Percentiles rank a stretch among this genome's conserved stretches.
Evolutionary conservation across 2,329 filamentous ascomycete genomes (phyloP).

Genomic region (Colletotrichum limetticola): DNA sequence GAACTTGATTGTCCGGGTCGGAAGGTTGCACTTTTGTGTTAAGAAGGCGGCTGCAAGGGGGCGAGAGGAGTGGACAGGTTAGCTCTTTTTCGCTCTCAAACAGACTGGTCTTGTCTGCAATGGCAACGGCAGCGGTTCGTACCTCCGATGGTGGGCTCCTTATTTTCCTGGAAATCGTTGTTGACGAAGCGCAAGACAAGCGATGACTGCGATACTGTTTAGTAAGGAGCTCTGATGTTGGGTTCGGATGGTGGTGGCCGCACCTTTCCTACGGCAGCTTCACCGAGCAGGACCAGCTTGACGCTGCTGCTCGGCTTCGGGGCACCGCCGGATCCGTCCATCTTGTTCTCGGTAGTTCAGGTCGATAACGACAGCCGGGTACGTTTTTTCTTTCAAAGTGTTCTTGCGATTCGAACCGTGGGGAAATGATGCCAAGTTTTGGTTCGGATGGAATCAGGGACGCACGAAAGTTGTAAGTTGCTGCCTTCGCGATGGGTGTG

Average conservation of each 20-base stretch:
- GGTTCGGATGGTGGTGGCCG: conserved; percentile 32
- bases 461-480: conserved; percentile 19
- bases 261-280: conserved; percentile 99
- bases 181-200: conserved; percentile 98
- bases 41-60: conserved; percentile 83
- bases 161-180: conserved; percentile 99
- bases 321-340: conserved; percentile 76
- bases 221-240: conserved; percentile 13
- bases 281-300: conserved; percentile 96
- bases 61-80: conserved; percentile 9
- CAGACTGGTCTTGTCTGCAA: neutral
- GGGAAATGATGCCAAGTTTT: neutral
- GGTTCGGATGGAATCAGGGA: conserved; percentile 9
- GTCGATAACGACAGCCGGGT: conserved; percentile 19
- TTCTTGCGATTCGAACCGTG: neutral
- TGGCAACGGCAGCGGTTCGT: conserved; percentile 45
- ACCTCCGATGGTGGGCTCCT: conserved; percentile 99
- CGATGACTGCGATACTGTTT: conserved; percentile 75
- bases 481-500: conserved; percentile 31
- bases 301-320: conserved; percentile 99
- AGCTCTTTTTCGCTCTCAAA: conserved; percentile 15
- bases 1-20: conserved; percentile 90
- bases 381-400: neutral
- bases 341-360: conserved; percentile 47
- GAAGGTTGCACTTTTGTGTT: conserved; percentile 98